Percentiles rank a stretch among this genome's conserved stretches.
Evolutionary conservation across 2,329 filamentous ascomycete species (phyloP).

Genomic region (Xylaria sp.): DNA sequence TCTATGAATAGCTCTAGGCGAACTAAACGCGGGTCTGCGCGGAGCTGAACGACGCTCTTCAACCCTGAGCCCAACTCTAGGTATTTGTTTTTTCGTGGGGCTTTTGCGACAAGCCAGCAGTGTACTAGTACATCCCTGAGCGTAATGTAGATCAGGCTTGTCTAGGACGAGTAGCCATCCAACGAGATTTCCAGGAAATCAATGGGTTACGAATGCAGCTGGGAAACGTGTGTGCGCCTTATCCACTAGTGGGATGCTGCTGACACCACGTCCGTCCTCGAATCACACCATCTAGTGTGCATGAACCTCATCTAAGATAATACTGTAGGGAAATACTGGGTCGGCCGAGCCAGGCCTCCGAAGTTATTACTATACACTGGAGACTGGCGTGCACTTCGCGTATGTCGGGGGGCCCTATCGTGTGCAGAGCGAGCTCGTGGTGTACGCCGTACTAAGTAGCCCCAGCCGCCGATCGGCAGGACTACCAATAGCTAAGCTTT

Average conservation of each 20-base stretch:
- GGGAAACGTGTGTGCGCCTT: conserved; percentile 4
- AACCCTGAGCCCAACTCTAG: background rate
- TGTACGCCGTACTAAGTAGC: too few relatives aligned
- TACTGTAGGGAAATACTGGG: background rate
- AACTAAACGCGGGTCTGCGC: background rate
- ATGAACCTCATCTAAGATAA: conserved; percentile 9
- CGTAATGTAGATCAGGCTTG: background rate
- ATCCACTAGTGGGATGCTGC: conserved; percentile 12
- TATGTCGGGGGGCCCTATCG: conserved; percentile 2
- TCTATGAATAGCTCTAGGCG: conserved; percentile 9
- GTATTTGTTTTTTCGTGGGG: background rate
- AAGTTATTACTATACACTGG: conserved; percentile 16
- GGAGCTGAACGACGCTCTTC: background rate
- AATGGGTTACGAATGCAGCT: background rate
- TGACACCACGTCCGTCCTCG: conserved; percentile 27
- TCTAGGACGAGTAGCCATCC: background rate
- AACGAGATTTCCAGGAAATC: background rate
- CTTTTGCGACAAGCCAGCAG: background rate
- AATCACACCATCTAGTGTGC: conserved; percentile 7
- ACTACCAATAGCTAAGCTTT: conserved; percentile 11
- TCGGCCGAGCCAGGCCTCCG: background rate
- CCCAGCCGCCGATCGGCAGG: background rate
- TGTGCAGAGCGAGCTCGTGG: too few relatives aligned
- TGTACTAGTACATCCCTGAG: background rate
- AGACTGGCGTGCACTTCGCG: background rate